phyloP scores from a whole-genome alignment of 129 eudicot species.

The Helianthus tuberosus region DNA sequence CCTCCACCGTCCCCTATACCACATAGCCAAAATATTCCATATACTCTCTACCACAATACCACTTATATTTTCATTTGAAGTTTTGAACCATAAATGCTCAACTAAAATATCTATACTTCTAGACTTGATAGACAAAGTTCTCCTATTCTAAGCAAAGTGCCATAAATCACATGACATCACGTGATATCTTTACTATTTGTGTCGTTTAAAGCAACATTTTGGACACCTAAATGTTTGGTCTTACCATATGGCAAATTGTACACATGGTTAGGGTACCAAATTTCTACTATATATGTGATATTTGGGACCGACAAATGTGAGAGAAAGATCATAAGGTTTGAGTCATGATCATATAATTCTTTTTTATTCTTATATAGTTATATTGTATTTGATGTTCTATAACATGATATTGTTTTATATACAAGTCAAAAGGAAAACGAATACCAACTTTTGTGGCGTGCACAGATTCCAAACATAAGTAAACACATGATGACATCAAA shows the following conservation, averaged over 20 bases:
- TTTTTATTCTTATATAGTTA: not conserved
- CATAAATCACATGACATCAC: slow-evolving; percentile 2
- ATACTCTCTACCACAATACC: no score
- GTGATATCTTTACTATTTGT: not conserved
- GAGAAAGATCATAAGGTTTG: not conserved
- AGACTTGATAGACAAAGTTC: not conserved
- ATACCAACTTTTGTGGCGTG: not conserved
- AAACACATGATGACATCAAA: not conserved
- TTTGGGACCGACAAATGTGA: slow-evolving; percentile 8
- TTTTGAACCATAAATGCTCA: no score
- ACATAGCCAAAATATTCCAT: no score
- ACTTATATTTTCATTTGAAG: no score
- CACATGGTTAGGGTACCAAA: slow-evolving; percentile 7
- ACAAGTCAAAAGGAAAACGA: not conserved
- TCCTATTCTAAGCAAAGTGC: not conserved
- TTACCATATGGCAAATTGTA: slow-evolving; percentile 17
- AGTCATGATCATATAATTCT: no score
- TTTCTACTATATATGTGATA: not conserved
- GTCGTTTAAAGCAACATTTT: slow-evolving; percentile 8
- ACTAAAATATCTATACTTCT: not conserved
- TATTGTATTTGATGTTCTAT: not conserved
- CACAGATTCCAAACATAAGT: not conserved
- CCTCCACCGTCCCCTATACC: no score
- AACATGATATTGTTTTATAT: not conserved
- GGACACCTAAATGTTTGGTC: slow-evolving; percentile 9